phyloP scores from a whole-genome alignment of 1,284 basidiomycete genomes.

The Bjerkandera adusta region DNA sequence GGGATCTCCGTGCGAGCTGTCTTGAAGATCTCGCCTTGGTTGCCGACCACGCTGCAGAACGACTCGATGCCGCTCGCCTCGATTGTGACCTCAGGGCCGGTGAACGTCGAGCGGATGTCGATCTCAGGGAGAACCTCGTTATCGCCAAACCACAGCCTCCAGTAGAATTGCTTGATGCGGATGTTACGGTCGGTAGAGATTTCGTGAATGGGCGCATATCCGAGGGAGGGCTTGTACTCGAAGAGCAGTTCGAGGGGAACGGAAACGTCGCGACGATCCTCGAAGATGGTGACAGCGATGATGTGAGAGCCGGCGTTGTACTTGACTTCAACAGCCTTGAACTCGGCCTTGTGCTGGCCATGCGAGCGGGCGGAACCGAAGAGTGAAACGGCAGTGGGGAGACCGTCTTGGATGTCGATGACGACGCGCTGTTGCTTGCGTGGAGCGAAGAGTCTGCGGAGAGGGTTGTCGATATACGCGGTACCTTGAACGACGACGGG shows the following conservation, averaged over 20 bases:
- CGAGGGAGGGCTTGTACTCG: constrained; percentile 85
- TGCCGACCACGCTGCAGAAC: constrained; percentile 94
- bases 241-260: constrained; percentile 86
- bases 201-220: constrained; percentile 94
- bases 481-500: constrained; percentile 84
- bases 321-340: constrained; percentile 83
- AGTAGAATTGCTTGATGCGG: constrained; percentile 96
- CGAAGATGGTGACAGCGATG: constrained; percentile 81
- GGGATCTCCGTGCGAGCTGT: constrained; percentile 65
- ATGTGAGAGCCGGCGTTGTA: constrained; percentile 53
- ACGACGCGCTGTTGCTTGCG: constrained; percentile 78
- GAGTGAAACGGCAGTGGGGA: constrained; percentile 57
- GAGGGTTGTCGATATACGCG: constrained; percentile 86
- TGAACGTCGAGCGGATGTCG: constrained; percentile 76
- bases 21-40: constrained; percentile 91
- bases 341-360: constrained; percentile 69
- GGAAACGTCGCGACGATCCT: constrained; percentile 77
- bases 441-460: constrained; percentile 85
- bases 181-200: constrained; percentile 82
- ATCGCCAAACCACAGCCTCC: constrained; percentile 95
- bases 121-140: constrained; percentile 74
- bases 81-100: constrained; percentile 81
- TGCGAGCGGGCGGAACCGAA: constrained; percentile 83
- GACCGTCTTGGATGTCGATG: constrained; percentile 46
- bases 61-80: constrained; percentile 75